Base-by-base conservation (phyloP, 768 basidiomycete species). In the Lactarius hengduanensis region DNA sequence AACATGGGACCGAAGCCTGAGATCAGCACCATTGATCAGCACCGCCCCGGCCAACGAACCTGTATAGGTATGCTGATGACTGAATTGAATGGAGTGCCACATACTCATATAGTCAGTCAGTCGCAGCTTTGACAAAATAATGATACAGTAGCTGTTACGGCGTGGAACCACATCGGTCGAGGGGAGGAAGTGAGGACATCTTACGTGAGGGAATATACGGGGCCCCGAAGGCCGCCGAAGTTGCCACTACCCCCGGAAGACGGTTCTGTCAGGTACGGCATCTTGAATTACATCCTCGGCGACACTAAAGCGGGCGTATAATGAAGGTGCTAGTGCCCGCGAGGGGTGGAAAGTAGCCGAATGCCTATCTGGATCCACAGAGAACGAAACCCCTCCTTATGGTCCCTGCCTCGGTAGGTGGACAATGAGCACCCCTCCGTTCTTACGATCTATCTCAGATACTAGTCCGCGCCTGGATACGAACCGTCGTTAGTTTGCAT, bases 381-480 rank as follows among this genome's bases (percentile, higher is more conserved):
- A 53, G 26, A 53, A 53, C 47, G 22, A 22, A 50, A 18, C 11
- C 22, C 4, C 28, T 8, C 30, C 16, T 28, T 55, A 56, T 30
- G 30, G 26, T 10, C 10, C 16, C 4, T 34, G 55, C 18, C 15
- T 20, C 20, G 38, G 38, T 9, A 36, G 57, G 38, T 36, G n/a
- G 15, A 58, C 38, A 36, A 36, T 40, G 15, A 41, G 40, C 9
- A 43, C 38, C 16, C 40, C 40, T 16, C 18, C 40, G 28, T 59
- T 59, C 2, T 41, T 59, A 45, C 28, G 41, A 43, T 59, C 58
- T 26, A 43, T 10, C 58, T 43, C 30, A 43, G 36, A 62, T 62
- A 22, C 20, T 40, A 30, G 61, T 62, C 53, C 61, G 61, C 61
- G 61, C 18, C 53, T 55, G 28, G 5, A n/a, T 20, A 4, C 61